phyloP scores from a whole-genome alignment of 2,329 filamentous ascomycete species.

The Parafenestella ontariensis region DNA sequence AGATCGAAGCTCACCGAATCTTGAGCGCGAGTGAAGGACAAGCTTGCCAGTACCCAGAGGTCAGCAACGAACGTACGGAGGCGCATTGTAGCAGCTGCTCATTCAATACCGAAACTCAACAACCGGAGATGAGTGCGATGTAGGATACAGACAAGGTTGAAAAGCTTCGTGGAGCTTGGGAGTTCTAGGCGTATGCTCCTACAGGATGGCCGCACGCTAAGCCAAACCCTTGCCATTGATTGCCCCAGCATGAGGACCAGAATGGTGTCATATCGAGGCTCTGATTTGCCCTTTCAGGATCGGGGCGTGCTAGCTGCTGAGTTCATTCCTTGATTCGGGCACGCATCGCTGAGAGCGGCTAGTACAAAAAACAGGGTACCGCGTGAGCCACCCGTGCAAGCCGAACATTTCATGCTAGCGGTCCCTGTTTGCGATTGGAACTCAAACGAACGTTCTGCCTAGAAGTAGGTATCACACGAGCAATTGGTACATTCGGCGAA shows the following conservation, averaged over 20 bases:
- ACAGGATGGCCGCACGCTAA: too few relatives aligned
- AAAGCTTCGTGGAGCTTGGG: neutral
- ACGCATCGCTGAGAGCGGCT: neutral
- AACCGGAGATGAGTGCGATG: neutral
- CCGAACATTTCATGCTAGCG: too few relatives aligned
- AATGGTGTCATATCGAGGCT: too few relatives aligned
- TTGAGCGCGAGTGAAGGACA: slow-evolving; percentile 13
- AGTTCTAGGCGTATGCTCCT: neutral
- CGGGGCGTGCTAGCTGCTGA: neutral
- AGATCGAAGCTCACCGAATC: slow-evolving; percentile 22
- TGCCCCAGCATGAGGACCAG: too few relatives aligned
- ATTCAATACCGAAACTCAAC: neutral
- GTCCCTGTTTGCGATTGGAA: too few relatives aligned
- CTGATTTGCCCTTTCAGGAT: too few relatives aligned
- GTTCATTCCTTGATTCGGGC: neutral
- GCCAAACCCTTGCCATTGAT: too few relatives aligned
- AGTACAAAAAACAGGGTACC: neutral
- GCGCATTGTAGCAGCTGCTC: neutral
- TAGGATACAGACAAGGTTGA: neutral
- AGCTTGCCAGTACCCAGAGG: neutral
- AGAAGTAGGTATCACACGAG: neutral
- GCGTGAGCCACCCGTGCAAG: neutral
- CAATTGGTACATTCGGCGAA: too few relatives aligned
- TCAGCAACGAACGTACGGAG: neutral
- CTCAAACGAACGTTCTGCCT: neutral